Evolutionary conservation across 1,284 basidiomycete species (phyloP), one percentile per base, ranked within the genome.

Genomic region (Naganishia sp.): DNA sequence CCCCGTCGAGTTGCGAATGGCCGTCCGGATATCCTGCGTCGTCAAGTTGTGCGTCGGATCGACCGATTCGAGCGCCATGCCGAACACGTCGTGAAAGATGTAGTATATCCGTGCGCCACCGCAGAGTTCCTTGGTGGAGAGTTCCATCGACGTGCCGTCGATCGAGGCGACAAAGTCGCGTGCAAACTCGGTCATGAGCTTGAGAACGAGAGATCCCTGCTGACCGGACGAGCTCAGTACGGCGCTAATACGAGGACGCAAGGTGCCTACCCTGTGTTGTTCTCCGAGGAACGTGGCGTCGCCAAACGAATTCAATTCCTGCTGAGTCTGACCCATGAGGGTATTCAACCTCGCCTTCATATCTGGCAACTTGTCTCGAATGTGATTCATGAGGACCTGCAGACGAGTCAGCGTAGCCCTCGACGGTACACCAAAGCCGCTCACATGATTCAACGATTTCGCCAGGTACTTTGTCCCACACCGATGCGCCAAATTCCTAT

Each of bases 331-430:
- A 13, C 94, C 94, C 92, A 99, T 99, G 17, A 99, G 82, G 7
- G 96, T 99, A 78, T 99, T 99, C 70, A 99, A 82, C 21, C 94
- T 86, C 15, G 96, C 96, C 80, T 99, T 99, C 96, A 99, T 99
- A 79, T 99, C 96, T 0, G 96, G 96, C 46, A 99, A 84, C 81
- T 99, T 98, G 76, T 99, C 96, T 65, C 96, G 87, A 72, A 99
- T 99, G 79, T 99, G 96, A 79, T 91, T 92, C 87, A 99, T 89
- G 68, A 99, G 82, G 46, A 97, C 94, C 90, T 92, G 64, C 2
- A 66, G 28, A 9, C 39, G 23, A 23, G 49, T 32, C 47, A 35
- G 42, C 18, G 7, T 31, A 23, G 31, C 18, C 4, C 55, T 11
- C 42, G 23, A 11, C n/a, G 5, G 53, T 21, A 32, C 45, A 10